phyloP scores from a whole-genome alignment of 2,329 filamentous ascomycete species.

The Colletotrichum theobromicola region DNA sequence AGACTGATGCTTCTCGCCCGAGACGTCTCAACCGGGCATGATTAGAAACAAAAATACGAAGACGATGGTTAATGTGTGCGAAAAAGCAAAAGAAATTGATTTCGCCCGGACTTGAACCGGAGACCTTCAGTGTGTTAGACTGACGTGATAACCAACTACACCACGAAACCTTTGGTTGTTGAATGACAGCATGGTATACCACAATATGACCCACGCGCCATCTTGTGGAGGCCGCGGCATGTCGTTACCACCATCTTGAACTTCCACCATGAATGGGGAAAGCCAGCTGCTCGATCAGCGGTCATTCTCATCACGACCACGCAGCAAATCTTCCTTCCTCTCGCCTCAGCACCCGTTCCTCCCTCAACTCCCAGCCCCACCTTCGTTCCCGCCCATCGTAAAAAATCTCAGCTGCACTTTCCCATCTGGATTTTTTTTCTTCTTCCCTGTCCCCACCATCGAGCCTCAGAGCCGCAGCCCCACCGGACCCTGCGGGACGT shows the following conservation, averaged over 20 bases:
- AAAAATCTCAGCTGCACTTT: background rate
- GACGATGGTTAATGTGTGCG: rapidly evolving
- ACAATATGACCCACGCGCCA: no score
- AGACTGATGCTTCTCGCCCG: background rate
- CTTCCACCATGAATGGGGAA: no score
- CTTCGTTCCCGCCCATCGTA: background rate
- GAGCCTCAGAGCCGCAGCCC: background rate
- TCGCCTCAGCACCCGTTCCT: background rate
- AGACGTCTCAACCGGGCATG: background rate
- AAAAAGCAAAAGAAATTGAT: background rate
- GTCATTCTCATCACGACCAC: no score
- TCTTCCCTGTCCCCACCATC: background rate
- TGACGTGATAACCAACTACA: slow-evolving; percentile 55
- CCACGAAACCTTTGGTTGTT: slow-evolving; percentile 23
- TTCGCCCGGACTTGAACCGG: slow-evolving; percentile 20
- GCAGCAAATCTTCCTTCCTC: no score
- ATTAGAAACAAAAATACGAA: background rate
- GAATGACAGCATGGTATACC: rapidly evolving
- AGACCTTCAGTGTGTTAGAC: slow-evolving; percentile 42
- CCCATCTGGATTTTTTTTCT: background rate
- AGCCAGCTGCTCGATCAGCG: background rate
- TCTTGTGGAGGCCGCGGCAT: no score
- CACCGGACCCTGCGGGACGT: background rate
- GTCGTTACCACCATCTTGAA: no score
- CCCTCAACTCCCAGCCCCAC: background rate